Conservation (phyloP, 1,139 yeast genomes). For the Candida frijolesensis region DNA sequence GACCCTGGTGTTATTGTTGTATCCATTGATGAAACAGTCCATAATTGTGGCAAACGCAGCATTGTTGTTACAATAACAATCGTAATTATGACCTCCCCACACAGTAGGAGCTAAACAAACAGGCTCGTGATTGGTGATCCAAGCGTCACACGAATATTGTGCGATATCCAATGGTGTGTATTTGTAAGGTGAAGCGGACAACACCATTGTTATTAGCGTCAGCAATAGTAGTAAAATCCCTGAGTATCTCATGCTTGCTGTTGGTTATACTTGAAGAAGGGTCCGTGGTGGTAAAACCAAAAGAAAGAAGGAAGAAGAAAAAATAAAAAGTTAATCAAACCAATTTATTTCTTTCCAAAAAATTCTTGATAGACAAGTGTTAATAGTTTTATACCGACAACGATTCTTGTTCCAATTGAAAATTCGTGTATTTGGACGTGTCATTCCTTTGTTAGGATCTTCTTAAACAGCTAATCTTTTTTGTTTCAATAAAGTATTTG, state of each 20-base stretch:
- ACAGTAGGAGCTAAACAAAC: constrained; percentile 9
- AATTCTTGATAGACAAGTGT: too few species aligned
- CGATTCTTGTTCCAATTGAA: too few species aligned
- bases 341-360: neutral
- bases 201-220: neutral
- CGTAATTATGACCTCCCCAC: constrained; percentile 9
- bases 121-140: constrained; percentile 6
- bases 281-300: too few species aligned
- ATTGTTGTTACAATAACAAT: constrained; percentile 20
- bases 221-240: neutral
- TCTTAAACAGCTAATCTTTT: too few species aligned
- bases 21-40: constrained; percentile 19
- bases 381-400: too few species aligned
- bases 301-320: too few species aligned
- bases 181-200: neutral
- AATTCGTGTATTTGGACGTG: too few species aligned
- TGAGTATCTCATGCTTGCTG: neutral
- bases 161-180: constrained; percentile 8
- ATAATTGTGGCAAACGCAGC: constrained; percentile 22
- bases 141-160: constrained; percentile 10
- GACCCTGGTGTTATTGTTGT: constrained; percentile 15
- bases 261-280: neutral
- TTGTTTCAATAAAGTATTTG: too few species aligned
- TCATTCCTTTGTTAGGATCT: too few species aligned
- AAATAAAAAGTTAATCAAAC: neutral